Evolutionary conservation across 768 basidiomycete genomes (phyloP).

Genomic region (Albatrellus ellisii): DNA sequence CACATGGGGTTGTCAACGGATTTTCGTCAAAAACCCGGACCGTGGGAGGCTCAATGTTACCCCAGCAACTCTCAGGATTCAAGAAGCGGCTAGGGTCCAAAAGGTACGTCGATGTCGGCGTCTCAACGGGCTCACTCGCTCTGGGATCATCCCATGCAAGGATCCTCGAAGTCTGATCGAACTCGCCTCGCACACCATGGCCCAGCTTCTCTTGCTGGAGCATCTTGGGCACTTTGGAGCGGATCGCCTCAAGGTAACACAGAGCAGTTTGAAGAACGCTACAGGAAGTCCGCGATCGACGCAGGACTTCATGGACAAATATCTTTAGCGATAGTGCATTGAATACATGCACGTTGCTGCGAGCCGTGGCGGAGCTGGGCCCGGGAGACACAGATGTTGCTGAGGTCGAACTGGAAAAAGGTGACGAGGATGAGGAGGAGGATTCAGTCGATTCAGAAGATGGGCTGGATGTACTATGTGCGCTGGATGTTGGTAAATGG

Average conservation of each 20-base stretch:
- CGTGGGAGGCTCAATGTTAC: slow-evolving; percentile 5
- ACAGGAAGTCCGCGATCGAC: slow-evolving; percentile 76
- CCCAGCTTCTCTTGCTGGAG: slow-evolving; percentile 35
- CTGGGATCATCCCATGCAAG: slow-evolving; percentile 23
- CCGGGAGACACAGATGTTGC: slow-evolving; percentile 14
- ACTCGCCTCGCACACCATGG: slow-evolving; percentile 27
- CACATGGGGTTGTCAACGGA: slow-evolving; percentile 2
- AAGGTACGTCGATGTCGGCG: slow-evolving; percentile 18
- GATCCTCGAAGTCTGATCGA: slow-evolving; percentile 30
- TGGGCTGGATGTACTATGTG: slow-evolving; percentile 42
- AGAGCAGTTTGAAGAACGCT: slow-evolving; percentile 77
- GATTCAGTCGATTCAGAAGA: slow-evolving; percentile 22
- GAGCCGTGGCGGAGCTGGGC: slow-evolving; percentile 14
- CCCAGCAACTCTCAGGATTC: background rate
- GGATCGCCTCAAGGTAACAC: slow-evolving; percentile 81
- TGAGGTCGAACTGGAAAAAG: too few species aligned
- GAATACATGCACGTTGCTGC: slow-evolving; percentile 14
- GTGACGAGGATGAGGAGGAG: too few species aligned
- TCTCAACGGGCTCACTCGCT: slow-evolving; percentile 24
- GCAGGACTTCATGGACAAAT: slow-evolving; percentile 83
- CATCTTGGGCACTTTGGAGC: slow-evolving; percentile 53
- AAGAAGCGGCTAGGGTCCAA: slow-evolving; percentile 5
- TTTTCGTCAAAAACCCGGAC: slow-evolving; percentile 10
- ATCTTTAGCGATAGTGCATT: slow-evolving; percentile 48
- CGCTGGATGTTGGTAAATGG: slow-evolving; percentile 28